Percentiles rank a stretch among this genome's conserved stretches.
phyloP scores from a whole-genome alignment of 257 asterid genomes.

The Jacaranda copaia region DNA sequence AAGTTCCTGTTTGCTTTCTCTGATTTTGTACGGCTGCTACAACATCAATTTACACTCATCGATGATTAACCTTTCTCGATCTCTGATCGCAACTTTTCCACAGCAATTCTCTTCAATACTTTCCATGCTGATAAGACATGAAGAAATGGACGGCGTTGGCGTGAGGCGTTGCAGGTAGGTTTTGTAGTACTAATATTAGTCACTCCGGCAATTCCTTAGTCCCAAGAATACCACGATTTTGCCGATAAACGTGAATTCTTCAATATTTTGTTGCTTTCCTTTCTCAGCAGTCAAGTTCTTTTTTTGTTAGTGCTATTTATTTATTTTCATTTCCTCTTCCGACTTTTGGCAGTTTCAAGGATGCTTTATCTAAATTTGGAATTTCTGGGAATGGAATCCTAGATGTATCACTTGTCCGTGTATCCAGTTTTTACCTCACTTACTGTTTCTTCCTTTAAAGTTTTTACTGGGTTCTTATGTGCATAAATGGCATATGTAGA shows the following conservation, averaged over 20 bases:
- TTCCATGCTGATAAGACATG: conserved; percentile 35
- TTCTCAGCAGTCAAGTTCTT: neutral
- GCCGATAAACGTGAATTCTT: conserved; percentile 81
- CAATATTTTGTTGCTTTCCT: conserved; percentile 46
- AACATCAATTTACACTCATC: neutral
- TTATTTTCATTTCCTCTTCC: neutral
- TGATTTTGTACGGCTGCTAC: no score
- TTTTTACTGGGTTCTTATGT: neutral
- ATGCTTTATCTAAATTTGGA: conserved; percentile 17
- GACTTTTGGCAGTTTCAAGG: neutral
- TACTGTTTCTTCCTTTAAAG: neutral
- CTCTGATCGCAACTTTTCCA: neutral
- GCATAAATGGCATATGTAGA: neutral
- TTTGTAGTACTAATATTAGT: conserved; percentile 80
- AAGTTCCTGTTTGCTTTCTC: no score
- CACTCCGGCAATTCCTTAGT: conserved; percentile 92
- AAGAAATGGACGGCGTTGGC: conserved; percentile 54
- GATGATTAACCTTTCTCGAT: neutral
- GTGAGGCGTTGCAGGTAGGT: conserved; percentile 77
- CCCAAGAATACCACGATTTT: conserved; percentile 86
- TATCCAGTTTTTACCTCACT: neutral
- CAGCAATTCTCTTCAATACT: neutral
- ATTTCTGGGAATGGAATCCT: neutral
- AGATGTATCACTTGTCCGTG: neutral
- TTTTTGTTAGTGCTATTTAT: neutral